Evolutionary conservation across 2,329 filamentous ascomycete species (phyloP), one percentile per base, ranked within the genome.

Genomic region (Diaporthe eres): DNA sequence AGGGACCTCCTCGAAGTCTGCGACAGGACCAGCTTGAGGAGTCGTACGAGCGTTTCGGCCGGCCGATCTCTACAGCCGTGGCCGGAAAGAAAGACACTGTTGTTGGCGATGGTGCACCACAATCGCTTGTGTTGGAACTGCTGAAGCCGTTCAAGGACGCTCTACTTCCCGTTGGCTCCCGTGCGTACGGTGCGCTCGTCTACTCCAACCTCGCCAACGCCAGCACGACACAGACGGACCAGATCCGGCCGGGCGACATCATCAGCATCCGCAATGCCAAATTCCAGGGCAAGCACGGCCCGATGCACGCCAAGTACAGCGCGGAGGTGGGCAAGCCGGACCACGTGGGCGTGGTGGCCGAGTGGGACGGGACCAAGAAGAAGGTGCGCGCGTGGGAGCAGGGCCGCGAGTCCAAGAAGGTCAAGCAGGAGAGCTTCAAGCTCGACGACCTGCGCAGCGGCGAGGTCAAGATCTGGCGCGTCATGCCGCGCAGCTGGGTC

Each of bases 321-420:
- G 87, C 92, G 71, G 97, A 99, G 79, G 94, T 98, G 1, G 96
- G 95, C 78, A 97, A 95, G 82, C 91, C 91, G 5, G 95, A 96
- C 78, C 97, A 99, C 81, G 96, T 98, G 0, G 97, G 91, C 2
- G 87, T 99, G 3, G 96, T 99, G 5, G 91, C 95, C 13, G 97
- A 99, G 83, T 99, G 97, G 97, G 97, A 99, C 83, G 97, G 97
- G 4, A 98, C 95, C 55, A 98, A 98, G 90, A 98, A 98, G 90
- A 98, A 98, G 89, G 93, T 99, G 37, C 88, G 96, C 39, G 96
- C 93, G 2, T 98, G 95, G 94, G 97, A 98, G 84, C 97, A 99
- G 83, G 96, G 96, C 0, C 88, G 96, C 19, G 96, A 98, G 87
- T 96, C 92, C 83, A 96, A 94, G 84, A 98, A 98, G 88, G 93